Evolutionary conservation across 805 yeast genomes (phyloP).

Genomic region (Lipomyces orientalis): DNA sequence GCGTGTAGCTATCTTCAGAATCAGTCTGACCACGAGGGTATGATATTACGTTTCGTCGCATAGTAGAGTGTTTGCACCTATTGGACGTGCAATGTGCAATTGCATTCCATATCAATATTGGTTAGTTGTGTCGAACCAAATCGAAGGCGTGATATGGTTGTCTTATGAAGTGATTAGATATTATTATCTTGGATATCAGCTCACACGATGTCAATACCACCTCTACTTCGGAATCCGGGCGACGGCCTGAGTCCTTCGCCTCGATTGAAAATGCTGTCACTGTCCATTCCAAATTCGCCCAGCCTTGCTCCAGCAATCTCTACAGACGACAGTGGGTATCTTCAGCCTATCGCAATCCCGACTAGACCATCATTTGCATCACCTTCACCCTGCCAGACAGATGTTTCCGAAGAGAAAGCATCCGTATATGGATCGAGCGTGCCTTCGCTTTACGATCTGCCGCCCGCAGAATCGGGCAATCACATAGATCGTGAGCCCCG

Average conservation of each 20-base stretch:
- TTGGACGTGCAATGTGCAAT: not conserved
- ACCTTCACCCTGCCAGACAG: not conserved
- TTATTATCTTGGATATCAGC: not conserved
- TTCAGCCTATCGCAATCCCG: constrained; percentile 5
- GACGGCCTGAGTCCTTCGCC: constrained; percentile 21
- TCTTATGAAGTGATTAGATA: not conserved
- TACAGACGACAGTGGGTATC: constrained; percentile 8
- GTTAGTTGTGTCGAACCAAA: not conserved
- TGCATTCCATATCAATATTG: not conserved
- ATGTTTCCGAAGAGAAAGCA: not conserved
- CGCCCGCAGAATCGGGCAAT: not conserved
- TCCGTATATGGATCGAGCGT: not conserved
- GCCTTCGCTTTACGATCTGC: not conserved
- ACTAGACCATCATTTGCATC: constrained; percentile 1
- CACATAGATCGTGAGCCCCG: not conserved
- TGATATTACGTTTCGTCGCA: not conserved
- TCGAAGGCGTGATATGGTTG: not conserved
- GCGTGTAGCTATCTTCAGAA: not conserved
- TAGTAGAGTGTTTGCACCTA: not conserved
- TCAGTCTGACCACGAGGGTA: not conserved
- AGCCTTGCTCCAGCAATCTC: constrained; percentile 10
- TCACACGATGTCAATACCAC: constrained; percentile 28
- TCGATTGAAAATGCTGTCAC: constrained; percentile 28
- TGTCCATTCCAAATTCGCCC: constrained; percentile 29
- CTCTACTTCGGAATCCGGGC: constrained; percentile 28